Base-by-base conservation (phyloP, 129 eudicot genomes). In the Flaveria ramosissima region DNA sequence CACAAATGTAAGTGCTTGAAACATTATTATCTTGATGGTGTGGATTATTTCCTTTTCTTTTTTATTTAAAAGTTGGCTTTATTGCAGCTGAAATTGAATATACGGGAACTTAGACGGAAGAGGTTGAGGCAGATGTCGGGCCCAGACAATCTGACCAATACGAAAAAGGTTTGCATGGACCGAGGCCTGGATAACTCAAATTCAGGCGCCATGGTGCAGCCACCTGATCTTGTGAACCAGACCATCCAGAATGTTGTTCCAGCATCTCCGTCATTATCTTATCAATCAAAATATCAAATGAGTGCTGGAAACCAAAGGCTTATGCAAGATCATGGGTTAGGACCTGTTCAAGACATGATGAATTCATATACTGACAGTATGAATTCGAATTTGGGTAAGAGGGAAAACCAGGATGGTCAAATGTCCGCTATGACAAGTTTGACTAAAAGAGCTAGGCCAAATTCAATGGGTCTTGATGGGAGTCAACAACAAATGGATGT, bases 341-440 rank as follows among this genome's bases (percentile, higher is more conserved):
- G 87, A 57, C 17, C 91, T 41, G 83, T 80, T 51, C 96, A 86
- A 81, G 97, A 91, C 41, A 83, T 91, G 81, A 69, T 86, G 83
- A 83, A 86, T 60, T 78, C 96, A 17, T 87, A 84, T 41, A 21
- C 72, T 26, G 96, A 88, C 16, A 61, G 75, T 79, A 46, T 84
- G 79, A 88, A 80, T 70, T 70, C 92, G 51, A 55, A 64, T 36
- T 78, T 79, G 65, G 96, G 84, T 72, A 94, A 88, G 84, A 84
- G 89, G 85, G 99, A 87, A 67, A 83, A 72, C 71, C 99, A 84
- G 83, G 98, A 94, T 68, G 96, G 85, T 3, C 90, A 80, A 45
- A 27, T 83, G 77, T 88, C 95, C 9, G 88, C 90, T 9, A 73
- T 87, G 71, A 79, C 85, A 8, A 65, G 62, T 80, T 64, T 79